Evolutionary conservation across 805 yeast genomes (phyloP), one percentile per base, ranked within the genome.

Genomic region (Suhomyces emberorum): DNA sequence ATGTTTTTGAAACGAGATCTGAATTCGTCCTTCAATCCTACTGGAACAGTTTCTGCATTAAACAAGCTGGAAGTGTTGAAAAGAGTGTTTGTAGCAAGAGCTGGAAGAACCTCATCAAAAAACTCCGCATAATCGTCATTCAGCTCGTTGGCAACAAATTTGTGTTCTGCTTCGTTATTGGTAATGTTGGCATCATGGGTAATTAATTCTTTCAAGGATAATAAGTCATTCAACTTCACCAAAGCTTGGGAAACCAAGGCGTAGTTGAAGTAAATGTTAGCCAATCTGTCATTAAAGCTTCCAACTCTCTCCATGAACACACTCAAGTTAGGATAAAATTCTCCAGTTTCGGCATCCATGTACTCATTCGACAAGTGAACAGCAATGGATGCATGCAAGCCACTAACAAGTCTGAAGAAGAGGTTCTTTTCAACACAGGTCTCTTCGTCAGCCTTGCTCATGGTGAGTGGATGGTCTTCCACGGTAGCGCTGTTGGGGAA

Each of bases 351-450:
- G 26, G 77, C 70, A 39, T 59, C 57, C 38, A 71, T 55, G 57
- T 85, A 76, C 54, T 91, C 97, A 55, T 84, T 85, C 12, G 95
- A 77, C 42, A 93, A 69, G 62, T 93, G 99, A 1, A 95, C 88
- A 5, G 95, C 91, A 43, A 93, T 88, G 2, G 96, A 86, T 2
- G 96, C 88, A 56, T 93, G 99, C 83, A 93, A 76, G 1, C 99
- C 99, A 18, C 93, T 82, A 15, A 93, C 72, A 35, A 93, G 63
- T 47, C 93, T 76, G 63, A 83, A 93, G 51, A 93, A 93, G 26
- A 89, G 79, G 44, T 87, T 80, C 63, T 91, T 91, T 51, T 95
- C 98, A 29, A 82, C 63, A 56, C 96, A 89, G 60, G 72, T 48
- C 59, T 69, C 61, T 48, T 70, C 60, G n/a, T 50, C 49, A 25